Evolutionary conservation across 164 flowering plant genomes (phyloP).

Genomic region (Macadamia integrifolia): DNA sequence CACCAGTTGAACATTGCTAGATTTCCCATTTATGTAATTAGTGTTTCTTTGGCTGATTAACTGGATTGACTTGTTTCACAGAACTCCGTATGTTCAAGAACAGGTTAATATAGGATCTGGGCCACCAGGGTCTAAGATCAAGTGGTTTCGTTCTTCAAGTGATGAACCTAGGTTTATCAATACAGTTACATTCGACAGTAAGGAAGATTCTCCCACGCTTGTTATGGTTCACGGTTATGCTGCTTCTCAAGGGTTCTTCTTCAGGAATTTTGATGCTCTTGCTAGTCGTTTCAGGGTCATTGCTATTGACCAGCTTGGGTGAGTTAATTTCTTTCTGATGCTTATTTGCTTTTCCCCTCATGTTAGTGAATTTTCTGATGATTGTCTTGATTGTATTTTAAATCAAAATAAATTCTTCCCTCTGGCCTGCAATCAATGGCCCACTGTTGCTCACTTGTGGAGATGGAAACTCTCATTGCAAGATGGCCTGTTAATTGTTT

Average conservation of each 20-base stretch:
- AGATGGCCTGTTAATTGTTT: no score
- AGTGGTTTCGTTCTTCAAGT: conserved; percentile 87
- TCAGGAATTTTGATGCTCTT: conserved; percentile 85
- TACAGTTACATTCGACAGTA: conserved; percentile 77
- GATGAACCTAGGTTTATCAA: conserved; percentile 80
- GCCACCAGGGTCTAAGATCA: conserved; percentile 75
- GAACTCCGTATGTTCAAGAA: conserved; percentile 82
- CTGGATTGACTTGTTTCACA: conserved; percentile 23
- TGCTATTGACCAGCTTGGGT: conserved; percentile 98
- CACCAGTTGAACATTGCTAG: background rate
- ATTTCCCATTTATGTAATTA: background rate
- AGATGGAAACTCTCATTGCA: no score
- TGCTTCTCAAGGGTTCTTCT: conserved; percentile 96
- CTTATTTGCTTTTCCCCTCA: background rate
- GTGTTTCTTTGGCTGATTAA: background rate
- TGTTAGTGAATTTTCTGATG: background rate
- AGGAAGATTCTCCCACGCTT: conserved; percentile 71
- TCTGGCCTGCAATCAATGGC: no score
- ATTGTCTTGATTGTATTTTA: background rate
- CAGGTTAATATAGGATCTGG: conserved; percentile 84
- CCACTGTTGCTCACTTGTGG: no score
- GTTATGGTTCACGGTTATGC: conserved; percentile 98
- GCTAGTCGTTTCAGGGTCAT: conserved; percentile 72
- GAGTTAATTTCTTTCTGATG: conserved; percentile 14
- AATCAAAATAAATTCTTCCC: no score